These are phyloP conservation scores for Beauveria caledonica DNA, from an alignment of 2,329 filamentous ascomycete genomes.

Conservation along the genomic window DNA sequence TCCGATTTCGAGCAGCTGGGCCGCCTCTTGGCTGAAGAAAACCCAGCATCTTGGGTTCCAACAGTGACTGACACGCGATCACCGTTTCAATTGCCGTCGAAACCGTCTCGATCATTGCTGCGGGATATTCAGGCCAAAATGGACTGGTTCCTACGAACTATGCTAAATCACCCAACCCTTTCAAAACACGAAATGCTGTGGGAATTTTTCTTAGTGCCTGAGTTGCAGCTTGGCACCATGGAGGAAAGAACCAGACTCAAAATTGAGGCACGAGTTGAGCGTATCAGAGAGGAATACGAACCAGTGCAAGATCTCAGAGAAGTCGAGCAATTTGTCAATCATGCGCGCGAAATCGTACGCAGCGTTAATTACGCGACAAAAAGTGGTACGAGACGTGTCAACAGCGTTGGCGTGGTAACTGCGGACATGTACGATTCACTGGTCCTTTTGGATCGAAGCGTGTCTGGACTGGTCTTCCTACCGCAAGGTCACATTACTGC, in stretches of 20 bases:
- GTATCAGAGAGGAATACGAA: constrained; percentile 79
- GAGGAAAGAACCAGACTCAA: constrained; percentile 81
- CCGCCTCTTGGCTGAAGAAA: constrained; percentile 74
- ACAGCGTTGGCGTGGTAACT: constrained; percentile 56
- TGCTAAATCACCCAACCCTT: constrained; percentile 86
- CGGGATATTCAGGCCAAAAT: constrained; percentile 81
- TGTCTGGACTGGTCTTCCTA: constrained; percentile 55
- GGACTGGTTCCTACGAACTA: constrained; percentile 79
- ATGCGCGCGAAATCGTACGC: constrained; percentile 83
- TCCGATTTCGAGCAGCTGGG: constrained; percentile 87
- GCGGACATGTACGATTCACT: constrained; percentile 62
- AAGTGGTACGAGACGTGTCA: constrained; percentile 71
- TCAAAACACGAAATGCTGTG: constrained; percentile 94
- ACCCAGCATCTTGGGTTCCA: constrained; percentile 92
- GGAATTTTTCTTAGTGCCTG: constrained; percentile 97
- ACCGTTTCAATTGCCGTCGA: constrained; percentile 87
- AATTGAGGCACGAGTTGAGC: constrained; percentile 72
- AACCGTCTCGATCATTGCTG: constrained; percentile 77
- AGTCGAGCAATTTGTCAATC: constrained; percentile 86
- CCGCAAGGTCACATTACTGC: constrained; percentile 60
- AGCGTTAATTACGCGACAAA: constrained; percentile 76
- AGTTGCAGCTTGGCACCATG: constrained; percentile 85
- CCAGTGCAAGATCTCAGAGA: constrained; percentile 77
- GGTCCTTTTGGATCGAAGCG: constrained; percentile 42
- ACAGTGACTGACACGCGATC: constrained; percentile 68